phyloP scores from a whole-genome alignment of 495 filamentous ascomycete species.

The Aspergillus asperescens region DNA sequence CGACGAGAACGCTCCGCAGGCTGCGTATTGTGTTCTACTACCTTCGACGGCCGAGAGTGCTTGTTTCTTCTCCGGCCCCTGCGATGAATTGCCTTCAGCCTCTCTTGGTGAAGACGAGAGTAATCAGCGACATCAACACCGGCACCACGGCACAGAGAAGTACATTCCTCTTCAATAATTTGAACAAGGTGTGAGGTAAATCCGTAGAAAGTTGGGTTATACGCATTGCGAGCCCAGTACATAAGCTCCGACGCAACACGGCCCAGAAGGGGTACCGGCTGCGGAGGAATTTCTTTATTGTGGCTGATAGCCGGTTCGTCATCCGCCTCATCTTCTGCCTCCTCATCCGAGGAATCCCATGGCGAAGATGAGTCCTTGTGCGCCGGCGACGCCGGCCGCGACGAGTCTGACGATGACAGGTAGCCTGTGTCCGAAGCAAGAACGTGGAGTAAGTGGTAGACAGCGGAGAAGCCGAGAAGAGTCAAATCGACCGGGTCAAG shows the following conservation, averaged over 20 bases:
- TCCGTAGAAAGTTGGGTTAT: constrained; percentile 45
- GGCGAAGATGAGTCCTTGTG: constrained; percentile 12
- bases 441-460: constrained; percentile 63
- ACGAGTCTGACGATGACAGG: constrained; percentile 35
- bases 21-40: not conserved
- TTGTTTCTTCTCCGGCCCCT: constrained; percentile 17
- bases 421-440: constrained; percentile 50
- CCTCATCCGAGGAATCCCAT: constrained; percentile 18
- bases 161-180: constrained; percentile 40
- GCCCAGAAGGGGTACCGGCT: constrained; percentile 35
- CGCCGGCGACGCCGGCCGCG: constrained; percentile 23
- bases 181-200: constrained; percentile 37
- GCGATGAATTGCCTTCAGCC: constrained; percentile 12
- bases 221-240: constrained; percentile 46
- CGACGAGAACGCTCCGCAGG: not conserved
- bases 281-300: constrained; percentile 17
- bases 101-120: constrained; percentile 21
- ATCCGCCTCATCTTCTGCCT: constrained; percentile 30
- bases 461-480: constrained; percentile 71
- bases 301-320: constrained; percentile 19
- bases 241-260: constrained; percentile 42
- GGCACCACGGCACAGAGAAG: constrained; percentile 31
- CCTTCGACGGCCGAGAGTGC: constrained; percentile 1
- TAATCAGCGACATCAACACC: constrained; percentile 38
- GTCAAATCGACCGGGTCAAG: constrained; percentile 51